phyloP scores from a whole-genome alignment of 73 alveolate genomes.

The Tetrahymena elliotti region DNA sequence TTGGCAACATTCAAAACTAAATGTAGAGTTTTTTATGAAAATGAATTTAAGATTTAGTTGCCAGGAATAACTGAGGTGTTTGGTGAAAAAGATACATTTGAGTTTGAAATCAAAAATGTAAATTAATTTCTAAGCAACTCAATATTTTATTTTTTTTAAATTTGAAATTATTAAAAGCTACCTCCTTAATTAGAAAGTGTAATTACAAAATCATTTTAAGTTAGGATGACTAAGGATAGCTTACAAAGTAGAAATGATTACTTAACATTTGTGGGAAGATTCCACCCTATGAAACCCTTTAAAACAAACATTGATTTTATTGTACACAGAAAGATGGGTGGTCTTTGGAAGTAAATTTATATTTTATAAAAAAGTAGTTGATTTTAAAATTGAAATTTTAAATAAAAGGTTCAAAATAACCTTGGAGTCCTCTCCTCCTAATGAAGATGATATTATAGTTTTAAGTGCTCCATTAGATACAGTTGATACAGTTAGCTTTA shows the following conservation, averaged over 20 bases:
- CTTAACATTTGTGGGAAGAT: conserved; percentile 77
- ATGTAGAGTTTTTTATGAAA: conserved; percentile 72
- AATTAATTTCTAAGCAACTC: not conserved
- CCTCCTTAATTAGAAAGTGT: conserved; percentile 68
- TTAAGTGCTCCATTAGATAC: conserved; percentile 4
- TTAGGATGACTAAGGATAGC: conserved; percentile 67
- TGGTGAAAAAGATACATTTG: conserved; percentile 56
- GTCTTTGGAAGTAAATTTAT: conserved; percentile 72
- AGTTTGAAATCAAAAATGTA: conserved; percentile 75
- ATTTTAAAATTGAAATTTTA: not conserved
- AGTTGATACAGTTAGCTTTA: conserved; percentile 19
- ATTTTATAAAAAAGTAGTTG: not conserved
- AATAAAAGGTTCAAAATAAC: conserved; percentile 5
- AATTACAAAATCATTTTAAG: conserved; percentile 83
- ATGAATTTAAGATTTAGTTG: conserved; percentile 65
- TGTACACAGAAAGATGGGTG: conserved; percentile 84
- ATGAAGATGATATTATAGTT: conserved; percentile 26
- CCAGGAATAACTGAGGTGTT: conserved; percentile 42
- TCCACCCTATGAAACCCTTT: conserved; percentile 88
- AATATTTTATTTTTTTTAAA: not conserved
- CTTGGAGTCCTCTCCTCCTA: conserved; percentile 15
- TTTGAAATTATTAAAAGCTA: not conserved
- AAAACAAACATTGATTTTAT: conserved; percentile 81
- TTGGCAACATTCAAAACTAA: conserved; percentile 86
- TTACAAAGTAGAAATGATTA: conserved; percentile 57